Evolutionary conservation across 257 asterid genomes (phyloP).

Genomic region (Oldenlandia corymbosa): DNA sequence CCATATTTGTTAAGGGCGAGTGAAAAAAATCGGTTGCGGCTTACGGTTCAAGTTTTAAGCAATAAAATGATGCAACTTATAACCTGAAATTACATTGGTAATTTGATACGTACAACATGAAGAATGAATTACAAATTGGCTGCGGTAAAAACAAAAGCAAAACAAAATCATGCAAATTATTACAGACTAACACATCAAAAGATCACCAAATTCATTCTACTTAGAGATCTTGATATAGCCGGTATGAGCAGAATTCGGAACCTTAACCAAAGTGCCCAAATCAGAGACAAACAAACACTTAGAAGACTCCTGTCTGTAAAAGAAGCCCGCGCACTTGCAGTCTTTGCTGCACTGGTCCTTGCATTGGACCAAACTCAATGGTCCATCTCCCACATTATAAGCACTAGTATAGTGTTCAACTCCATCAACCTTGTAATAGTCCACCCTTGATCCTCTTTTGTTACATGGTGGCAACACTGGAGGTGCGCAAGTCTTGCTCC

Average conservation of each 20-base stretch:
- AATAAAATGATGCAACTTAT: too few species aligned
- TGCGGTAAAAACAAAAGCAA: too few species aligned
- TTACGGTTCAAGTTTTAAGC: too few species aligned
- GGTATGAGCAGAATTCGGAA: constrained; percentile 17
- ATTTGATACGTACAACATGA: too few species aligned
- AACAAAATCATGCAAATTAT: too few species aligned
- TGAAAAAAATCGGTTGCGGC: too few species aligned
- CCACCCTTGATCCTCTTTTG: constrained; percentile 16
- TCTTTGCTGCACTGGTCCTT: constrained; percentile 25
- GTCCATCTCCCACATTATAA: constrained; percentile 33
- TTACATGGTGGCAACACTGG: constrained; percentile 34
- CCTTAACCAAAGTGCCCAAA: constrained; percentile 21
- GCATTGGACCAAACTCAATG: constrained; percentile 25
- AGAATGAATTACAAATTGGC: too few species aligned
- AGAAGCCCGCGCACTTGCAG: constrained; percentile 38
- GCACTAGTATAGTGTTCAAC: constrained; percentile 29
- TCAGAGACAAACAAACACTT: constrained; percentile 31
- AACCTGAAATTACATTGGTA: too few species aligned
- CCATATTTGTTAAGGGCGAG: too few species aligned
- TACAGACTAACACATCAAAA: too few species aligned
- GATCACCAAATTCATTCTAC: too few species aligned
- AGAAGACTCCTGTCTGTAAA: constrained; percentile 23
- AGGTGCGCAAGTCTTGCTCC: constrained; percentile 36
- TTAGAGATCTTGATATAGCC: constrained; percentile 29
- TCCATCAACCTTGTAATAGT: constrained; percentile 29